These are phyloP conservation scores for Pythium phragmitis DNA, from an alignment of 352 stramenopile genomes.

Conservation along the genomic window DNA sequence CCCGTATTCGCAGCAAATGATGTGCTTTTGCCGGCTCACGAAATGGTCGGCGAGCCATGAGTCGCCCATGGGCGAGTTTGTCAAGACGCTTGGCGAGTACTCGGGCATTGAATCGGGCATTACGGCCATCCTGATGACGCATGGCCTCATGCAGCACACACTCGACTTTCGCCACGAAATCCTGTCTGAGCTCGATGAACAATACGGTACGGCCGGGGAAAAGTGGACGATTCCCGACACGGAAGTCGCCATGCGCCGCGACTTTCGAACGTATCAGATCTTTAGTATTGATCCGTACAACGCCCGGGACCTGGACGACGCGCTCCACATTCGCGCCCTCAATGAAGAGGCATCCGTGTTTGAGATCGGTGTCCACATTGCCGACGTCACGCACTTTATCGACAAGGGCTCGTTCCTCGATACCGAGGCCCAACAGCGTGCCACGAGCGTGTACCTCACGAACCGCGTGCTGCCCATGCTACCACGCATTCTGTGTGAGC, in stretches of 20 bases:
- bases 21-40: conserved; percentile 73
- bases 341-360: conserved; percentile 60
- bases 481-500: conserved; percentile 94
- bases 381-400: conserved; percentile 97
- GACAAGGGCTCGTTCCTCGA: conserved; percentile 90
- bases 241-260: conserved; percentile 82
- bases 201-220: conserved; percentile 67
- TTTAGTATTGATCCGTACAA: conserved; percentile 98
- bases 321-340: conserved; percentile 89
- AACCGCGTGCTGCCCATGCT: conserved; percentile 97
- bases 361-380: conserved; percentile 97
- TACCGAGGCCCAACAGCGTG: conserved; percentile 89
- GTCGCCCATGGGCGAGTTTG: conserved; percentile 67
- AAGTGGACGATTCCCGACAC: conserved; percentile 76
- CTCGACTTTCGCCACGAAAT: conserved; percentile 67
- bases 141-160: conserved; percentile 83
- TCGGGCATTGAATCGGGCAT: conserved; percentile 89
- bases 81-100: conserved; percentile 75
- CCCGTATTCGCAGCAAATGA: conserved; percentile 65
- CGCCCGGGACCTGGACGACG: conserved; percentile 96
- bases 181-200: conserved; percentile 66
- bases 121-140: conserved; percentile 89
- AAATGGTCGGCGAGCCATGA: conserved; percentile 50
- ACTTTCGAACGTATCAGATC: conserved; percentile 90
- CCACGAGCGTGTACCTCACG: conserved; percentile 97